These are phyloP conservation scores for Candida anglica DNA, from an alignment of 805 yeast species.

Conservation along the genomic window DNA sequence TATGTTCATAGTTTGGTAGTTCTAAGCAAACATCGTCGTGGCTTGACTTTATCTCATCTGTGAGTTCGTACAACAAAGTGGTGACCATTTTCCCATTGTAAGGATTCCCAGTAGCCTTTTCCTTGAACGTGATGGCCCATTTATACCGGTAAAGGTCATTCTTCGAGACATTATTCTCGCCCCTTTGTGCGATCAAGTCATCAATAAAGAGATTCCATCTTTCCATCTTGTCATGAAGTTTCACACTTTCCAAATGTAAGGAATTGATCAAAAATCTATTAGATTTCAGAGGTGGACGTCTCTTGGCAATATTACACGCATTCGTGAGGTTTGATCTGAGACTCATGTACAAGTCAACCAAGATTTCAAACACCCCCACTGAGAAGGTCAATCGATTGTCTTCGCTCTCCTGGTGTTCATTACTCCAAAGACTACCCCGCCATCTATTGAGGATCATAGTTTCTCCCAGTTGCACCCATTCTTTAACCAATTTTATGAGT, in stretches of 20 bases:
- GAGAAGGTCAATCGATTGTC: slow-evolving; percentile 16
- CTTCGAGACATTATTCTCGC: slow-evolving; percentile 2
- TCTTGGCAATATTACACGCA: slow-evolving; percentile 13
- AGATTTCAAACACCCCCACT: slow-evolving; percentile 42
- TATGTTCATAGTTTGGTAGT: slow-evolving; percentile 55
- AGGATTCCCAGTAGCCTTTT: slow-evolving; percentile 22
- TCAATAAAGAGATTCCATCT: slow-evolving; percentile 46
- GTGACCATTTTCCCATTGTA: slow-evolving; percentile 22
- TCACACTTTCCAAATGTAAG: slow-evolving; percentile 32
- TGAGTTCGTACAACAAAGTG: slow-evolving; percentile 15
- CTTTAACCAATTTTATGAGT: slow-evolving; percentile 28
- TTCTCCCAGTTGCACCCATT: slow-evolving; percentile 34
- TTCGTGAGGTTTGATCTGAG: slow-evolving; percentile 22
- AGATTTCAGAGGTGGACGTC: slow-evolving; percentile 15
- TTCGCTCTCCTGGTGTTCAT: neutral
- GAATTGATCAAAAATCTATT: slow-evolving; percentile 27
- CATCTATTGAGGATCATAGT: slow-evolving; percentile 10
- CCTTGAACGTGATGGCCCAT: slow-evolving; percentile 33
- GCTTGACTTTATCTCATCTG: slow-evolving; percentile 7
- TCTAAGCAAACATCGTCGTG: slow-evolving; percentile 2
- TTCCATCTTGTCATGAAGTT: slow-evolving; percentile 38
- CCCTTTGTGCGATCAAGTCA: slow-evolving; percentile 12
- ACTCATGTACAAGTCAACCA: slow-evolving; percentile 39
- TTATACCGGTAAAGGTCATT: slow-evolving; percentile 14
- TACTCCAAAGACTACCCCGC: neutral